phyloP scores from a whole-genome alignment of 176 grass and related monocot genomes.

The Saccharum officinarum region DNA sequence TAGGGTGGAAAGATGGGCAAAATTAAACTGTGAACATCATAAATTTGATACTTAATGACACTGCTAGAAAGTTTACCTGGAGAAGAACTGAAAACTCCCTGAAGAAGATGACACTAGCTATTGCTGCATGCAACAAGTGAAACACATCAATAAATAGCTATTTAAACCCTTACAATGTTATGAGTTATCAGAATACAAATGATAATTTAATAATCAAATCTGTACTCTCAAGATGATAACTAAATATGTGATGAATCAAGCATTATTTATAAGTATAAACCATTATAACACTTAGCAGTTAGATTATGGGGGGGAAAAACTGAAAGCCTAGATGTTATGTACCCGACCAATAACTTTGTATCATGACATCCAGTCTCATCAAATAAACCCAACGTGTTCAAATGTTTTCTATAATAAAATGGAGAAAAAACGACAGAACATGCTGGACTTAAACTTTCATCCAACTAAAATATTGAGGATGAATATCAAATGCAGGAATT shows the following conservation, averaged over 20 bases:
- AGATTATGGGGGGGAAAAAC: background rate
- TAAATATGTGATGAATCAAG: background rate
- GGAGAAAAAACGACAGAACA: background rate
- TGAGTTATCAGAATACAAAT: constrained; percentile 15
- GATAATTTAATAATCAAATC: background rate
- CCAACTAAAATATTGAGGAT: background rate
- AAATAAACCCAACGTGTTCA: background rate
- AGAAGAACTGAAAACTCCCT: constrained; percentile 43
- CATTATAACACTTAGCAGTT: background rate
- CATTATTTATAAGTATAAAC: background rate
- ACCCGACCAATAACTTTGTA: background rate
- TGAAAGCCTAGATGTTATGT: background rate
- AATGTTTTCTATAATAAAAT: background rate
- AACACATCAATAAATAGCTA: constrained; percentile 15
- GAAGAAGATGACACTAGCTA: constrained; percentile 57
- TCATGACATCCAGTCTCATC: background rate
- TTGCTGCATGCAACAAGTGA: constrained; percentile 50
- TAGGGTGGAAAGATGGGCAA: background rate
- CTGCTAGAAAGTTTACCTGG: constrained; percentile 40
- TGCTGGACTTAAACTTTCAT: background rate
- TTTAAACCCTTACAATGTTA: background rate
- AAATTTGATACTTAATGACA: background rate
- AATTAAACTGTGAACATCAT: background rate
- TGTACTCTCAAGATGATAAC: background rate
- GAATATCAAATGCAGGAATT: background rate